Evolutionary conservation across 768 basidiomycete species (phyloP).

Genomic region (Kwoniella newhampshirensis): DNA sequence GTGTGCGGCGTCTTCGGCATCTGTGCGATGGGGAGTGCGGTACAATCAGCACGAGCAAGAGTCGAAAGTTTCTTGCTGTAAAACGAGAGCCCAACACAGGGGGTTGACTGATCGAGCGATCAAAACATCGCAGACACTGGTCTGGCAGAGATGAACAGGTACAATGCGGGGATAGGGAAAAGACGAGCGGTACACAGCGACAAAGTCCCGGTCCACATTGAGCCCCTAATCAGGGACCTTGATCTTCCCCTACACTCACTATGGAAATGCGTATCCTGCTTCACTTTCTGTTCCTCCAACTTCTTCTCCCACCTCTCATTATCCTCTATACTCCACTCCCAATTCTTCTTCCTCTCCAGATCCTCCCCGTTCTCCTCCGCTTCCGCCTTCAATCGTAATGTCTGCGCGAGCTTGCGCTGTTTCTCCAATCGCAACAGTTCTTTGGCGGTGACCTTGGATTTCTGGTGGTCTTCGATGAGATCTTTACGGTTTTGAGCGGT

Average conservation of each 20-base stretch:
- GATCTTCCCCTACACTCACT: too few relatives aligned
- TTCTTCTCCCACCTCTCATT: slow-evolving; percentile 88
- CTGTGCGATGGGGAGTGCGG: slow-evolving; percentile 55
- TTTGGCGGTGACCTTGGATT: slow-evolving; percentile 70
- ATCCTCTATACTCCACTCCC: slow-evolving; percentile 93
- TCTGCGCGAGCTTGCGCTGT: slow-evolving; percentile 87
- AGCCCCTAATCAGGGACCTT: too few relatives aligned
- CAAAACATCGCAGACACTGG: too few relatives aligned
- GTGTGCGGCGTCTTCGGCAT: slow-evolving; percentile 84
- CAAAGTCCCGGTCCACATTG: too few relatives aligned
- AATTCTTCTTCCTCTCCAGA: slow-evolving; percentile 83
- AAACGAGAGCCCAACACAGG: too few relatives aligned
- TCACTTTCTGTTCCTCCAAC: slow-evolving; percentile 69
- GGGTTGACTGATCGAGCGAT: too few relatives aligned
- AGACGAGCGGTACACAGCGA: too few relatives aligned
- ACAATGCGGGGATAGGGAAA: too few relatives aligned
- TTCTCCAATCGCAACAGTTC: slow-evolving; percentile 82
- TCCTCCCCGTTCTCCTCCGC: slow-evolving; percentile 92
- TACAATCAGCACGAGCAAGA: not conserved
- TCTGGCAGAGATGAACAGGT: too few relatives aligned
- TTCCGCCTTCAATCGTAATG: slow-evolving; percentile 75
- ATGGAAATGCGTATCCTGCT: slow-evolving; percentile 71
- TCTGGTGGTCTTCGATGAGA: slow-evolving; percentile 79
- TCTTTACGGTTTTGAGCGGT: slow-evolving; percentile 80
- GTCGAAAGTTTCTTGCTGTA: too few relatives aligned